Percentiles rank a stretch among this genome's conserved stretches.
Evolutionary conservation across 192 early-diverging fungal species (phyloP).

Genomic region (Geranomyces variabilis): DNA sequence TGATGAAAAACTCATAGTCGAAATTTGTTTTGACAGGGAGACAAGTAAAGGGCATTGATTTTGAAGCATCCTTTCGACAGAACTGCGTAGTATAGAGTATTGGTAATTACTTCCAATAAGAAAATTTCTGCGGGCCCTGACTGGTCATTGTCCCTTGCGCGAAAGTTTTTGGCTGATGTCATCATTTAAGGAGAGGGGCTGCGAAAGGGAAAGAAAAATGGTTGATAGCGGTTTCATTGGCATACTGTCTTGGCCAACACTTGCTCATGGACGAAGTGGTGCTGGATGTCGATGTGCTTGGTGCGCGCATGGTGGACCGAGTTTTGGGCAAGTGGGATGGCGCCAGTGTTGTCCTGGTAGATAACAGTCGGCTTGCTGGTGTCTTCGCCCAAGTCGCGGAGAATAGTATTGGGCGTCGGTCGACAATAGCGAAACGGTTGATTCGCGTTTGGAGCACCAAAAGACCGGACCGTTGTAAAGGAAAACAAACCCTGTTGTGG

Average conservation of each 20-base stretch:
- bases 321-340: background rate
- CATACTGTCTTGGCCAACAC: no score
- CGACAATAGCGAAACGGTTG: background rate
- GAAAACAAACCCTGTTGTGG: background rate
- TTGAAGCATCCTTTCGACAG: conserved; percentile 26
- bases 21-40: background rate
- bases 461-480: background rate
- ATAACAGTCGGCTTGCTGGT: conserved; percentile 1
- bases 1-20: background rate
- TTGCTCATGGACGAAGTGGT: background rate
- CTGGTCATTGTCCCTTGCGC: background rate
- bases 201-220: no score
- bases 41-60: background rate
- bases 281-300: background rate
- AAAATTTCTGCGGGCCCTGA: no score
- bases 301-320: background rate
- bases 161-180: background rate
- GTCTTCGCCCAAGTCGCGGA: no score
- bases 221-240: no score
- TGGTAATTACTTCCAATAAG: no score
- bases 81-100: conserved; percentile 23
- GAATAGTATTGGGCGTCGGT: background rate
- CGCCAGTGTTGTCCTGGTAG: background rate
- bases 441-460: background rate
- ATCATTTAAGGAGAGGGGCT: no score